Evolutionary conservation across 352 stramenopile genomes (phyloP).

Genomic region (Pythium dissotocum): DNA sequence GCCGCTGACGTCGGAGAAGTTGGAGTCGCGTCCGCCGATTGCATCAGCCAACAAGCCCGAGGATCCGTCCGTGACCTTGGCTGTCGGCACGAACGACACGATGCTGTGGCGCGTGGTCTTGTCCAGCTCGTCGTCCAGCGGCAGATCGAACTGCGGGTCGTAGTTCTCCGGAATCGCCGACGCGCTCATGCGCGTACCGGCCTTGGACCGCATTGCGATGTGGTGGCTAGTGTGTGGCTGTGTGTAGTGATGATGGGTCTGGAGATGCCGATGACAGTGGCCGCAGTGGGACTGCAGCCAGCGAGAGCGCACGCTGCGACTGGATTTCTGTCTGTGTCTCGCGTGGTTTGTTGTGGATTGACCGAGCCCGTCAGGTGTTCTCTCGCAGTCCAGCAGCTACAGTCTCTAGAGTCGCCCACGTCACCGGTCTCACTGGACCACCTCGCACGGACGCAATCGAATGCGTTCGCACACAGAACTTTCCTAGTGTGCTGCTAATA

Average conservation of each 20-base stretch:
- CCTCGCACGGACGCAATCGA: neutral
- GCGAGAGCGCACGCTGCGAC: neutral
- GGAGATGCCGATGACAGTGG: neutral
- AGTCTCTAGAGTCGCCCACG: neutral
- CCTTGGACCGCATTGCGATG: constrained; percentile 15
- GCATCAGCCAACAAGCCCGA: neutral
- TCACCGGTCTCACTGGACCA: neutral
- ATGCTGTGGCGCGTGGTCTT: constrained; percentile 59
- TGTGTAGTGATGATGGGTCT: neutral
- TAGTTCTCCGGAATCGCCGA: constrained; percentile 50
- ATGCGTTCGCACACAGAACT: neutral
- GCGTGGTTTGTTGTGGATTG: neutral
- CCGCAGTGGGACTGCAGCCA: neutral
- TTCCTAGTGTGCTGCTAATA: neutral
- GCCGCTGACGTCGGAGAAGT: constrained; percentile 62
- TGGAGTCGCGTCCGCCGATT: constrained; percentile 43
- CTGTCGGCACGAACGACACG: constrained; percentile 43
- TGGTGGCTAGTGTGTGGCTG: neutral
- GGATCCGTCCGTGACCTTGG: constrained; percentile 25
- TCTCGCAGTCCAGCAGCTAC: neutral
- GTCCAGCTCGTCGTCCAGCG: constrained; percentile 31
- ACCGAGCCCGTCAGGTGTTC: neutral
- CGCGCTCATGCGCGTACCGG: constrained; percentile 45
- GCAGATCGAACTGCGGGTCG: constrained; percentile 46
- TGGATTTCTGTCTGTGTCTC: constrained; percentile 4